These are phyloP conservation scores for Diplodia mutila DNA, from an alignment of 2,329 filamentous ascomycete species.

Conservation along the genomic window DNA sequence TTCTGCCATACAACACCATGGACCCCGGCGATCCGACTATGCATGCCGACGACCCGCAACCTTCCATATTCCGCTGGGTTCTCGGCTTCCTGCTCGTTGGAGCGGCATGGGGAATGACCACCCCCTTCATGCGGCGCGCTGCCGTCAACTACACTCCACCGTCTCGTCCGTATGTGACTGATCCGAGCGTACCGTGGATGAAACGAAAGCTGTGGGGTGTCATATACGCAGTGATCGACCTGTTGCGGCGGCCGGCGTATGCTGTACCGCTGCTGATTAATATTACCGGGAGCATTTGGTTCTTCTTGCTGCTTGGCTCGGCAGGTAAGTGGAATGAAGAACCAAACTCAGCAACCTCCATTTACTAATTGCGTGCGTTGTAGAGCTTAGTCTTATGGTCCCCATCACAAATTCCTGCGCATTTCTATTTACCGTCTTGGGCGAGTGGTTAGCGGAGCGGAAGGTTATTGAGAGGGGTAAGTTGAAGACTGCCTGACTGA, in stretches of 20 bases:
- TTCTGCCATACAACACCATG: not conserved
- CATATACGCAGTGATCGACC: conserved; percentile 75
- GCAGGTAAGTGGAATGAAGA: conserved; percentile 66
- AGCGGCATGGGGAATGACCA: conserved; percentile 90
- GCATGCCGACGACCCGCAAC: conserved; percentile 29
- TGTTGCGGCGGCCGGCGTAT: conserved; percentile 81
- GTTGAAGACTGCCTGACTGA: conserved; percentile 34
- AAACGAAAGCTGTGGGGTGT: conserved; percentile 65
- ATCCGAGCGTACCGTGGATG: conserved; percentile 54
- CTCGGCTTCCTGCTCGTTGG: conserved; percentile 89
- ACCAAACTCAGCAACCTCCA: not conserved
- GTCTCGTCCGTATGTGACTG: conserved; percentile 37
- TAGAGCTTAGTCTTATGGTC: conserved; percentile 89
- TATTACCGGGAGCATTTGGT: conserved; percentile 92
- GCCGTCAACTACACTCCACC: conserved; percentile 72
- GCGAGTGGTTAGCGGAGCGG: conserved; percentile 91
- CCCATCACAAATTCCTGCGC: conserved; percentile 93
- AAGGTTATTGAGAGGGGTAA: conserved; percentile 84
- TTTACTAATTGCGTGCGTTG: not conserved
- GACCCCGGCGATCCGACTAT: conserved; percentile 11
- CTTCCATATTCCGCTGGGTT: conserved; percentile 74
- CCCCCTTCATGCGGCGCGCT: conserved; percentile 83
- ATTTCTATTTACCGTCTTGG: conserved; percentile 93
- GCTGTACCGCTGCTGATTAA: conserved; percentile 84
- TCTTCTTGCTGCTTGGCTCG: conserved; percentile 90